Percentiles rank a stretch among this genome's conserved stretches.
Evolutionary conservation across 176 grass and related monocot species (phyloP).

Genomic region (Aegilops tauschii): DNA sequence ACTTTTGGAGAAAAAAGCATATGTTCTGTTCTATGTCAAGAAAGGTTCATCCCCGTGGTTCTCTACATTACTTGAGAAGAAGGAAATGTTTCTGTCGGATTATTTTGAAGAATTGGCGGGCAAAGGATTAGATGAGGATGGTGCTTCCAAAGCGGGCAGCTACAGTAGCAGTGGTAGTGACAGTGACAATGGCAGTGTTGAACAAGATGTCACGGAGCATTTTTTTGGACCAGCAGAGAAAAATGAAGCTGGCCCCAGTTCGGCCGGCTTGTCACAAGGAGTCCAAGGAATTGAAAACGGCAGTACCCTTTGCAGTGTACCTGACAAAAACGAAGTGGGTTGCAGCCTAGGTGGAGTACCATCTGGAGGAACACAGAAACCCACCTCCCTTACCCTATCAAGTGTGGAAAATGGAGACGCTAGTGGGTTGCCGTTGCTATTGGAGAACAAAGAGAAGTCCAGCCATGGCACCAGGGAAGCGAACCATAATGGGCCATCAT

Average conservation of each 20-base stretch:
- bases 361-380: neutral
- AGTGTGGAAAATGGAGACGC: neutral
- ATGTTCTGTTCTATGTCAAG: constrained; percentile 63
- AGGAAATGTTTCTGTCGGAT: neutral
- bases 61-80: constrained; percentile 42
- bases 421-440: neutral
- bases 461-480: neutral
- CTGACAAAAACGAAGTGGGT: neutral
- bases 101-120: neutral
- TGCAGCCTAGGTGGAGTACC: neutral
- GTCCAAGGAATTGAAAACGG: constrained; percentile 15
- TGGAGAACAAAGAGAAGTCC: neutral
- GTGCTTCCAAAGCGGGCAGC: neutral
- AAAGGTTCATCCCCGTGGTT: constrained; percentile 56
- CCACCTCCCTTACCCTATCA: neutral
- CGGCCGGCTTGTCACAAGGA: neutral
- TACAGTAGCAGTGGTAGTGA: neutral
- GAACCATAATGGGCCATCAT: neutral
- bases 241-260: neutral
- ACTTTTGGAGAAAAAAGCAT: constrained; percentile 33
- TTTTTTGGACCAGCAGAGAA: neutral
- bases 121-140: neutral
- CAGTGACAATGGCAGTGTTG: neutral
- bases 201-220: neutral
- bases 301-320: neutral